A percentile compares a stretch with the other conserved stretches of the same genome.
phyloP scores from a whole-genome alignment of 345 rosid genomes.

The Populus alba region DNA sequence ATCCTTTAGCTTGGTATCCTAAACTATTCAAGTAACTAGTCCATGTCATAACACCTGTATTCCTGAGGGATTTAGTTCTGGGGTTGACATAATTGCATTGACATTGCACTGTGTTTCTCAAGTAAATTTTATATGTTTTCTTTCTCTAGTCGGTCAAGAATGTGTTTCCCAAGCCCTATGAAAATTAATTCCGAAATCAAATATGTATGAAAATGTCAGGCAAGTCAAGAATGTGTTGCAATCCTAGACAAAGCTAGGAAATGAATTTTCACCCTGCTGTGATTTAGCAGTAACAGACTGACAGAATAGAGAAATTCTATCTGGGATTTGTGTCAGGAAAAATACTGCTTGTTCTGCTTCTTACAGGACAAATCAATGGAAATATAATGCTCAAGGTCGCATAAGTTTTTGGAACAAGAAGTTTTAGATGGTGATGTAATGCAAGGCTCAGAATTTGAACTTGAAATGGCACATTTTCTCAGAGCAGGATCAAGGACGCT shows the following conservation, averaged over 20 bases:
- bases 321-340: background rate
- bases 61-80: no score
- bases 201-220: background rate
- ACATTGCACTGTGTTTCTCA: background rate
- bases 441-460: background rate
- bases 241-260: background rate
- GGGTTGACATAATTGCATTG: no score
- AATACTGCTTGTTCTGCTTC: background rate
- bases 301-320: background rate
- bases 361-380: background rate
- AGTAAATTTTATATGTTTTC: background rate
- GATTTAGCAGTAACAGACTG: background rate
- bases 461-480: background rate
- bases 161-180: background rate
- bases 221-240: background rate
- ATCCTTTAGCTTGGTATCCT: no score
- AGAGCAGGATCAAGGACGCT: background rate
- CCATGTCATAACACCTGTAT: no score
- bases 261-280: background rate
- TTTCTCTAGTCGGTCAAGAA: background rate
- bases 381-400: background rate
- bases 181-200: background rate
- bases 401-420: background rate
- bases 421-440: background rate
- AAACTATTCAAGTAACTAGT: no score